Conservation (phyloP, 805 yeast genomes). For the Alloascoidea hylecoeti region DNA sequence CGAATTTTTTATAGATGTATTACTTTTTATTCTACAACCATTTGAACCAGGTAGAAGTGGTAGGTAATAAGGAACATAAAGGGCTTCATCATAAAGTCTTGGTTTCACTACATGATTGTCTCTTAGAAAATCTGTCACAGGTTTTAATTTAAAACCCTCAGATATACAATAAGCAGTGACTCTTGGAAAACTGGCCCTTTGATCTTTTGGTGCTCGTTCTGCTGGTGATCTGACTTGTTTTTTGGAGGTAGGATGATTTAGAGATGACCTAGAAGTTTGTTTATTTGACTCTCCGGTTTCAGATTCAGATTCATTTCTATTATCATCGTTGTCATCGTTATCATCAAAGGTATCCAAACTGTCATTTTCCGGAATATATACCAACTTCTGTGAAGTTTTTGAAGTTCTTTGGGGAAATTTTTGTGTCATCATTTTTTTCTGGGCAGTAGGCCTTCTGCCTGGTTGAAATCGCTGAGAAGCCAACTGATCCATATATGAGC, state of each 20-base stretch:
- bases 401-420: slow-evolving; percentile 44
- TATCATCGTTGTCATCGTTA: slow-evolving; percentile 20
- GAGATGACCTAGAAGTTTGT: too few relatives aligned
- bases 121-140: slow-evolving; percentile 49
- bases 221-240: slow-evolving; percentile 13
- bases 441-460: background rate
- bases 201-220: slow-evolving; percentile 25
- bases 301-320: slow-evolving; percentile 26
- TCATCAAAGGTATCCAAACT: slow-evolving; percentile 4
- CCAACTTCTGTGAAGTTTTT: slow-evolving; percentile 75
- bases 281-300: slow-evolving; percentile 2
- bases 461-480: background rate
- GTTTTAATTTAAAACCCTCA: slow-evolving; percentile 58
- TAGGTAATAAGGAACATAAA: slow-evolving; percentile 78
- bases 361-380: slow-evolving; percentile 53
- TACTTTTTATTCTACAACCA: slow-evolving; percentile 61
- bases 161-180: slow-evolving; percentile 89
- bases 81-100: slow-evolving; percentile 80
- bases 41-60: slow-evolving; percentile 70
- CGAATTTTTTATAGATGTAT: slow-evolving; percentile 29
- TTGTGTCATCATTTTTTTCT: slow-evolving; percentile 9
- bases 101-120: slow-evolving; percentile 75
- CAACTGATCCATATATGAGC: slow-evolving; percentile 1
- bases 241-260: too few relatives aligned
- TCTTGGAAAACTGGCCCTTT: slow-evolving; percentile 57